Evolutionary conservation across 2,329 filamentous ascomycete genomes (phyloP), one percentile per base, ranked within the genome.

Genomic region (Diaporthe velutina): DNA sequence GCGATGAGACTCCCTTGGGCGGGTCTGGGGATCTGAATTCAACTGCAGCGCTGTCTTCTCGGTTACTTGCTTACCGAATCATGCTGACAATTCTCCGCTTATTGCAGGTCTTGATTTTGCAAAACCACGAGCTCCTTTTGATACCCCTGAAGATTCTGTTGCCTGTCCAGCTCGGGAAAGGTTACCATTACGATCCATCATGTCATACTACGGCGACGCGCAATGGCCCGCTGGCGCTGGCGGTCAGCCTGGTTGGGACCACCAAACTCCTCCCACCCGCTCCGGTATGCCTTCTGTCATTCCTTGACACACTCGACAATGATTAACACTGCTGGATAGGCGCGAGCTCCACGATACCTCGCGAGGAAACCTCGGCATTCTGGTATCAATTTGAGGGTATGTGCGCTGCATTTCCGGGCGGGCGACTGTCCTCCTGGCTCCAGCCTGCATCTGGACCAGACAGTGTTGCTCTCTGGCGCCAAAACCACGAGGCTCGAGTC

Each of bases 321-420:
- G 58, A 71, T 61, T 76, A 33, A 73, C 71, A n/a, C 22, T 25
- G 6, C 40, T 15, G 67, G 30, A 50, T 74, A 83, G 82, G 82
- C 76, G 79, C 83, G 45, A 84, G 79, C 77, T 84, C 83, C 8
- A 79, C 79, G 30, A 80, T 83, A 71, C 82, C 83, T 13, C 79
- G 80, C 68, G 80, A 83, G 73, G 82, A 81, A 55, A 75, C 82
- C 28, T 73, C 79, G 22, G 82, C 83, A 12, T 84, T 84, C 71
- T 72, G 77, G 58, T 80, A 83, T 73, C 83, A 84, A 71, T 73
- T 83, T 40, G 82, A 84, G 79, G 83, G 83, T 83, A 83, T 70
- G 83, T 83, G 48, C 70, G 58, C 77, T 80, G n/a, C 60, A 67
- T 45, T n/a, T 12, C 45, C 33, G 48, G 22, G 22, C 45, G 45